Conservation (phyloP, 305 asterid genomes). For the Withania somnifera region DNA sequence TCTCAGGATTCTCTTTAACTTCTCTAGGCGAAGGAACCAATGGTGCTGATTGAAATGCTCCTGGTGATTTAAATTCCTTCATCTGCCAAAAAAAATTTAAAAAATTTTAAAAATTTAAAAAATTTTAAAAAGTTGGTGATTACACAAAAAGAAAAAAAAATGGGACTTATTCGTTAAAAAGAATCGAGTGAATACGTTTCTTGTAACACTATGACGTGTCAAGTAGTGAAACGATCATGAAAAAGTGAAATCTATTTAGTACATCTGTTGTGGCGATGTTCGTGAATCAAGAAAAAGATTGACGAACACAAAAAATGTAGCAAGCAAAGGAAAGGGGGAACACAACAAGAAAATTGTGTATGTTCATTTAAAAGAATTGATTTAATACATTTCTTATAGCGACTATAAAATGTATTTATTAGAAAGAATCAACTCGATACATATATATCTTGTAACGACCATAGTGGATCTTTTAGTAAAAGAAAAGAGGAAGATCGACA, state of each 20-base stretch:
- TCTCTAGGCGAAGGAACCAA: conserved; percentile 9
- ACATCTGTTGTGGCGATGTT: no score
- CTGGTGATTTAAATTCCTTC: conserved; percentile 28
- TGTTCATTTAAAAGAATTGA: neutral
- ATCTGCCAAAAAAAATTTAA: conserved; percentile 21
- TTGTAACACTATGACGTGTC: neutral
- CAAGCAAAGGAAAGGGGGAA: neutral
- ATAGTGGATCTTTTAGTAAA: neutral
- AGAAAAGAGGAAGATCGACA: neutral
- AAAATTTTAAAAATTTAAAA: neutral
- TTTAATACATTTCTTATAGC: neutral
- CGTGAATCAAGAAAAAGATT: neutral
- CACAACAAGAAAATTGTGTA: fast-evolving
- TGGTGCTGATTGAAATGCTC: conserved; percentile 29
- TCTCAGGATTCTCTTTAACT: conserved; percentile 7
- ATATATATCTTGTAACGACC: neutral
- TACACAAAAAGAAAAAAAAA: neutral
- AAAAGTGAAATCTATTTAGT: no score
- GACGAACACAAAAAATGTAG: neutral
- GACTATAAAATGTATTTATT: neutral
- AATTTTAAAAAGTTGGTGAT: neutral
- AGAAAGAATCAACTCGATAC: neutral
- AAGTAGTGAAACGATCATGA: no score
- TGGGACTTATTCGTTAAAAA: neutral
- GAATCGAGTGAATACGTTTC: neutral